Percentiles rank a stretch among this genome's conserved stretches.
phyloP scores from a whole-genome alignment of 1,139 yeast genomes.

The Saccharomycopsis crataegensis region DNA sequence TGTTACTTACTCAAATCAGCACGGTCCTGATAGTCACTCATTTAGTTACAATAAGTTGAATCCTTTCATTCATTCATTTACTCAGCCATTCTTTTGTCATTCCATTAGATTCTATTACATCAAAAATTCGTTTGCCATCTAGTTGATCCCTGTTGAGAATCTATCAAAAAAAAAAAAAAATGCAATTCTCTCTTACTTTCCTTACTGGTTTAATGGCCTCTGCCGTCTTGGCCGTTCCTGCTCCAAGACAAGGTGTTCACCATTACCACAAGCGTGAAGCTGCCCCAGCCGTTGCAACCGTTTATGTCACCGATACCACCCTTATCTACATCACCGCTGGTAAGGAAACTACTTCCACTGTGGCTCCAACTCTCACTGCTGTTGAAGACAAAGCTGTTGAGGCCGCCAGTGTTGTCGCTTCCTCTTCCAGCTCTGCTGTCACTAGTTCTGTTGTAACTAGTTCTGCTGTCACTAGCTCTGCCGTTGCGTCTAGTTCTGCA shows the following conservation, averaged over 20 bases:
- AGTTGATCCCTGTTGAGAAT: neutral
- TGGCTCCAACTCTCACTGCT: constrained; percentile 1
- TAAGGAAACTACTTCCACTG: constrained; percentile 20
- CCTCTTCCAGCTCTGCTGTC: constrained; percentile 17
- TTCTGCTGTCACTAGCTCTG: constrained; percentile 21
- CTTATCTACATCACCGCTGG: constrained; percentile 41
- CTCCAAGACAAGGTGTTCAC: constrained; percentile 16
- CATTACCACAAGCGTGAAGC: constrained; percentile 35
- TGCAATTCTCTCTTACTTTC: constrained; percentile 4
- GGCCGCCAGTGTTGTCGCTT: constrained; percentile 20
- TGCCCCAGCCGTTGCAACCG: constrained; percentile 9
- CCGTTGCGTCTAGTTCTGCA: constrained; percentile 26
- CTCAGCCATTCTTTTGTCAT: too few species aligned
- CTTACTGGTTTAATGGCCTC: constrained; percentile 16
- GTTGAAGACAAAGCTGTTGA: neutral
- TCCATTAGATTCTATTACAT: too few species aligned
- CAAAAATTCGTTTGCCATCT: too few species aligned
- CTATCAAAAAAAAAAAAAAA: neutral
- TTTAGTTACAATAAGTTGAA: neutral
- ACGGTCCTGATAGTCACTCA: neutral
- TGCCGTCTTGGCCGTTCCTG: constrained; percentile 15
- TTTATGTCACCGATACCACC: constrained; percentile 38
- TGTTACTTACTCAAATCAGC: too few species aligned
- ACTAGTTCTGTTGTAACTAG: constrained; percentile 2
- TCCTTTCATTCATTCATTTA: too few species aligned